Evolutionary conservation across 2,329 filamentous ascomycete species (phyloP).

Genomic region (Fusarium annulatum): DNA sequence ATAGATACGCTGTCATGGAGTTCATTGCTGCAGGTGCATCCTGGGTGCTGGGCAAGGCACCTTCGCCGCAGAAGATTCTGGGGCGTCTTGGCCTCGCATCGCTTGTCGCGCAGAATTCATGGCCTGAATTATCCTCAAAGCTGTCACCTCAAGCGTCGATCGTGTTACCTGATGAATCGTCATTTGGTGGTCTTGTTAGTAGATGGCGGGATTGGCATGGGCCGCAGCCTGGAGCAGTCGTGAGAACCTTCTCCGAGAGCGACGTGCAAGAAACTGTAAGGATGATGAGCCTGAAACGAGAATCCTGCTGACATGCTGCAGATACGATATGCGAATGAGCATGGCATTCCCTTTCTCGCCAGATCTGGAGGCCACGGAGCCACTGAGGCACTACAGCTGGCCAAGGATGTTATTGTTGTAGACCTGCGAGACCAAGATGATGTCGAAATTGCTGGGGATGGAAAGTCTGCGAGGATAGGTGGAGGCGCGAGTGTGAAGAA

Average conservation of each 20-base stretch:
- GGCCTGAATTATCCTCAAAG: conserved; percentile 12
- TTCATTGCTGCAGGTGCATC: conserved; percentile 21
- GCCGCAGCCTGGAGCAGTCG: conserved; percentile 8
- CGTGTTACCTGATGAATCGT: background rate
- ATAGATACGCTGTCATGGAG: background rate
- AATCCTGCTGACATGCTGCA: background rate
- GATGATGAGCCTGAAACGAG: rapidly evolving
- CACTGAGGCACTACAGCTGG: conserved; percentile 17
- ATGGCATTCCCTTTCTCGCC: conserved; percentile 10
- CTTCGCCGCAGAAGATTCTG: conserved; percentile 9
- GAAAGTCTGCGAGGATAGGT: conserved; percentile 3
- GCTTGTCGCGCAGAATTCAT: background rate
- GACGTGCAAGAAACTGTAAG: conserved; percentile 33
- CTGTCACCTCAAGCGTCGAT: conserved; percentile 23
- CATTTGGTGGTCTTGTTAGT: background rate
- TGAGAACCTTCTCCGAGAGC: conserved; percentile 7
- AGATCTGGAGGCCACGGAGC: conserved; percentile 32
- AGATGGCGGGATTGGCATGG: conserved; percentile 37
- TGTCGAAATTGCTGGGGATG: background rate
- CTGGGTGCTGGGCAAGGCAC: conserved; percentile 5
- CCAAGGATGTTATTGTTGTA: conserved; percentile 16
- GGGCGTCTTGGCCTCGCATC: conserved; percentile 13
- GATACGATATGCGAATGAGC: conserved; percentile 26
- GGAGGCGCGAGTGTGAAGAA: conserved; percentile 25
- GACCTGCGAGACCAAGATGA: conserved; percentile 9